Conservation (phyloP, 2,329 filamentous ascomycete genomes). For the Lasiodiplodia citricola region DNA sequence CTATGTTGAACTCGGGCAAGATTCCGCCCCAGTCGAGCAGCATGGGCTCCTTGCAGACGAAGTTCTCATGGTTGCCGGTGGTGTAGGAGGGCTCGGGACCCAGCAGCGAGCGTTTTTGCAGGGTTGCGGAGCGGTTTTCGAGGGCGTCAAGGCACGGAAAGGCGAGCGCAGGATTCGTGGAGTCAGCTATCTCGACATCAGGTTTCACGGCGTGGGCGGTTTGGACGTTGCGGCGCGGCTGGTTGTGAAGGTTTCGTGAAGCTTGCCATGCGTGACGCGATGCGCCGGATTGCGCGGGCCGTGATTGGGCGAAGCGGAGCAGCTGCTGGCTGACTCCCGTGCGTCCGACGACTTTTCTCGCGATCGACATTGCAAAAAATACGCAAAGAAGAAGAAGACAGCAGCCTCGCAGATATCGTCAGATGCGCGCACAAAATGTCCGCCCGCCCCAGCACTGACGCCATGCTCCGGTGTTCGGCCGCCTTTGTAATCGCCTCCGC, state of each 20-base stretch:
- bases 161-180: conserved; percentile 47
- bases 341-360: conserved; percentile 2
- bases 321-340: conserved; percentile 17
- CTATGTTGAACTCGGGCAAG: conserved; percentile 85
- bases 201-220: conserved; percentile 21
- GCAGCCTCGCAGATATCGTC: not conserved
- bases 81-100: conserved; percentile 96
- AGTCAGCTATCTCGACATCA: conserved; percentile 34
- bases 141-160: conserved; percentile 51
- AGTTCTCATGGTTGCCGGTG: conserved; percentile 79
- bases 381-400: not conserved
- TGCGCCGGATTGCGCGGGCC: conserved; percentile 5
- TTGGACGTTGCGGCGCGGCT: conserved; percentile 11
- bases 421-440: conserved; percentile 21
- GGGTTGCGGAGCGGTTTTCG: conserved; percentile 63
- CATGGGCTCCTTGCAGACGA: conserved; percentile 74
- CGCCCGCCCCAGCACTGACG: conserved; percentile 15
- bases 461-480: conserved; percentile 25
- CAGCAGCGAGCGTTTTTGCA: conserved; percentile 69
- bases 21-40: conserved; percentile 94
- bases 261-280: conserved; percentile 7
- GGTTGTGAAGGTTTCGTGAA: conserved; percentile 20
- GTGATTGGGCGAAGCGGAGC: conserved; percentile 19
- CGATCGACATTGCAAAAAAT: conserved; percentile 1
- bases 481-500: conserved; percentile 22